These are phyloP conservation scores for Cynara cardunculus DNA, from an alignment of 129 eudicot genomes.

Conservation along the genomic window DNA sequence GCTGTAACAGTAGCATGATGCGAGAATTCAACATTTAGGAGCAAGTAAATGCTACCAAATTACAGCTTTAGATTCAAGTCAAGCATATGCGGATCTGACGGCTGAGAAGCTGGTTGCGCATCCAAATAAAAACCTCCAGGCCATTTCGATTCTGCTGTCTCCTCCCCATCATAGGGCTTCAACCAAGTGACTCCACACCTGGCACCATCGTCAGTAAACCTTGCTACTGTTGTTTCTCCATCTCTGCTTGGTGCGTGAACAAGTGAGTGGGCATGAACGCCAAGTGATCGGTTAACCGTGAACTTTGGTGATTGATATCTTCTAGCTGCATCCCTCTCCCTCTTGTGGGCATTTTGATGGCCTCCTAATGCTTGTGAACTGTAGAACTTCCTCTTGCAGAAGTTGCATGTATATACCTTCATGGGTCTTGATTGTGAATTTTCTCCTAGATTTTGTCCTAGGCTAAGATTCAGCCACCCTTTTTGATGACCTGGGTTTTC, in stretches of 20 bases:
- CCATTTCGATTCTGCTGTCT: conserved; percentile 43
- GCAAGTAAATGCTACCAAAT: conserved; percentile 1
- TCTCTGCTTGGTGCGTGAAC: conserved; percentile 44
- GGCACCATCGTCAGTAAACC: conserved; percentile 29
- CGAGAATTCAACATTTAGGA: background rate
- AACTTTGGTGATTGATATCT: conserved; percentile 44
- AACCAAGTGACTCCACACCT: conserved; percentile 25
- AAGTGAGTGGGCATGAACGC: conserved; percentile 61
- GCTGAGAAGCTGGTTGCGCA: conserved; percentile 34
- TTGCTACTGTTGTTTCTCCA: conserved; percentile 24
- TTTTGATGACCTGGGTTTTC: conserved; percentile 11
- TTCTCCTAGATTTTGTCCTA: conserved; percentile 42
- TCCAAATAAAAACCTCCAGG: conserved; percentile 63
- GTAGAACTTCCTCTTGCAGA: conserved; percentile 68
- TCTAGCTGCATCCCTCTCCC: conserved; percentile 72
- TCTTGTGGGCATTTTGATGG: conserved; percentile 83
- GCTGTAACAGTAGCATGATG: background rate
- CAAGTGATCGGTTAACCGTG: conserved; percentile 52
- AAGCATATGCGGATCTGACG: conserved; percentile 24
- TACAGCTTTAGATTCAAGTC: conserved; percentile 58
- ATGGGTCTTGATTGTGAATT: conserved; percentile 38
- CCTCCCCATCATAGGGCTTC: conserved; percentile 18
- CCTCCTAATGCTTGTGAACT: conserved; percentile 88
- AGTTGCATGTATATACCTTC: conserved; percentile 63
- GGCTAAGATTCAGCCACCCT: conserved; percentile 70